Evolutionary conservation across 106 monocot genomes (phyloP).

Genomic region (Iris macrosiphon): DNA sequence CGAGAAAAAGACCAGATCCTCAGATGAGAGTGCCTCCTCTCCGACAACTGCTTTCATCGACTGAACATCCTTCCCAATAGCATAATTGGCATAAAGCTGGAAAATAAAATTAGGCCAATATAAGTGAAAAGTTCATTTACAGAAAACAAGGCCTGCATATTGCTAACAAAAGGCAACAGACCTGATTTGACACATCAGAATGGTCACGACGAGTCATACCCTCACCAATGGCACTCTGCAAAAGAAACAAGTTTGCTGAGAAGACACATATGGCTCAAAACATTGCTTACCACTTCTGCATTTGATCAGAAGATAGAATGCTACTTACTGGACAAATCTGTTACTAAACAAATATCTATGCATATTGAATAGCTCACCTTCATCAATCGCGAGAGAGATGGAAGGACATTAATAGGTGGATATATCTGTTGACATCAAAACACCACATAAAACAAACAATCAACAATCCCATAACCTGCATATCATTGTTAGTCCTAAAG

Average conservation of each 20-base stretch:
- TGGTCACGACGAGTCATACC: slow-evolving; percentile 98
- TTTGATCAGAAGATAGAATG: too few species aligned
- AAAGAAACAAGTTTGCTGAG: not conserved
- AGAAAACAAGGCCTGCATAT: not conserved
- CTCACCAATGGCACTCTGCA: slow-evolving; percentile 97
- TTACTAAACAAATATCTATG: not conserved
- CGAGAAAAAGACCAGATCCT: slow-evolving; percentile 78
- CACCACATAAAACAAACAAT: too few species aligned
- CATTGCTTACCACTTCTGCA: not conserved
- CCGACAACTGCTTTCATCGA: slow-evolving; percentile 98
- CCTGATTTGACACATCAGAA: slow-evolving; percentile 95
- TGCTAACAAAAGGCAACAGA: not conserved
- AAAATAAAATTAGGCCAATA: slow-evolving; percentile 1
- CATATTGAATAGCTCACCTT: slow-evolving; percentile 25
- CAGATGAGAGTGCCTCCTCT: slow-evolving; percentile 95
- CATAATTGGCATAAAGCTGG: slow-evolving; percentile 95
- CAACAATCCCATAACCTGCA: too few species aligned
- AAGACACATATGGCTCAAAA: too few species aligned
- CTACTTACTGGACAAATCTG: too few species aligned
- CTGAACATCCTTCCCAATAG: slow-evolving; percentile 97
- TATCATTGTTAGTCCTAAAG: too few species aligned
- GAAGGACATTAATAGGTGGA: slow-evolving; percentile 63
- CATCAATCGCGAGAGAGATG: slow-evolving; percentile 62
- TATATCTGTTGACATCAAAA: slow-evolving; percentile 31
- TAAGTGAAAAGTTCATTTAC: not conserved